Evolutionary conservation across 1,284 basidiomycete species (phyloP), one percentile per base, ranked within the genome.

Genomic region (Bondarzewia mesenterica): DNA sequence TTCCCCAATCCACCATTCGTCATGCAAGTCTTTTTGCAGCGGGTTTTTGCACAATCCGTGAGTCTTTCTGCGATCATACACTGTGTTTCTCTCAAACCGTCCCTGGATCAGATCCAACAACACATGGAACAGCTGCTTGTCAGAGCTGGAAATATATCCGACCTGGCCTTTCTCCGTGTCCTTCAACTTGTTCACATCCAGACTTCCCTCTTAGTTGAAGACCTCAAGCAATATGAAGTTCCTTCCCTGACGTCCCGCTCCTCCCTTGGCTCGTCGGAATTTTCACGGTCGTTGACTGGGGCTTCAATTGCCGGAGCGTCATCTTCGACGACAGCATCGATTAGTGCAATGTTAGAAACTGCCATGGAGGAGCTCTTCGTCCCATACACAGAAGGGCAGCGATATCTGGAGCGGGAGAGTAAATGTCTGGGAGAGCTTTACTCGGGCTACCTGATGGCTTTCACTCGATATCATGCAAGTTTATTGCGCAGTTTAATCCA

Each of bases 1-100:
- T 99, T 99, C 65, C 96, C 96, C 0, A 93, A 93, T 56, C 95
- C 96, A 8, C 81, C 89, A 7, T 80, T 93, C n/a, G 96, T 99
- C 14, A 95, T 99, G 93, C 93, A 97, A 66, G 94, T 98, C 6
- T 99, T 99, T 67, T 67, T 99, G 37, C 96, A 98, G 63, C 78
- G 96, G 35, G 92, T 99, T 0, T 99, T 99, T 67, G 95, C 94
- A 0, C 96, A 99, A 72, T 93, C 94, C 20, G 93, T 94, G 60
- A 58, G 86, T 42, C 3, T 25, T 26, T 42, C 7, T 37, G 15
- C 18, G 20, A n/a, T n/a, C n/a, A n/a, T n/a, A n/a, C 6, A 36
- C 21, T 42, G 22, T 26, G 35, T 38, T n/a, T n/a, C n/a, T n/a
- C n/a, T n/a, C n/a, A n/a, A n/a, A n/a, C n/a, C n/a, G n/a, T n/a